These are phyloP conservation scores for Ensete ventricosum DNA, from an alignment of 176 grass and related monocot genomes.

Conservation along the genomic window DNA sequence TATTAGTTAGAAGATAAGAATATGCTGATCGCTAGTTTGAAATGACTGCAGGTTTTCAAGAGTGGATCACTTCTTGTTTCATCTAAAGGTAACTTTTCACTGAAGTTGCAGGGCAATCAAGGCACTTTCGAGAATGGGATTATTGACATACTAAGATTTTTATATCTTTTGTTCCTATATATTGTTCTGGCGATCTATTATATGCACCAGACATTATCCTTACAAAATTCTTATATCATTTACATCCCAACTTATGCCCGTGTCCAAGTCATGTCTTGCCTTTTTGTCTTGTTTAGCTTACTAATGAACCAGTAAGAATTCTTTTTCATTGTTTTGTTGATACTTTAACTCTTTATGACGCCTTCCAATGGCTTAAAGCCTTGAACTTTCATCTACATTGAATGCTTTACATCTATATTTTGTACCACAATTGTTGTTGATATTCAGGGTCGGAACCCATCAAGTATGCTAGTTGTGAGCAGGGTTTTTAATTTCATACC, in stretches of 20 bases:
- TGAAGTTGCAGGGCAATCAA: background rate
- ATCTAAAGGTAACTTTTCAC: slow-evolving; percentile 66
- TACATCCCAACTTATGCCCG: background rate
- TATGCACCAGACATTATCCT: background rate
- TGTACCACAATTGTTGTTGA: too few relatives aligned
- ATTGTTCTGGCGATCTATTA: background rate
- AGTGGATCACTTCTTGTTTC: slow-evolving; percentile 81
- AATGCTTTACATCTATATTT: too few relatives aligned
- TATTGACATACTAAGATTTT: background rate
- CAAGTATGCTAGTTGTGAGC: too few relatives aligned
- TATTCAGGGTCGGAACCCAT: too few relatives aligned
- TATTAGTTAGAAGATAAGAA: background rate
- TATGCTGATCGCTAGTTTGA: slow-evolving; percentile 18
- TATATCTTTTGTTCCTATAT: background rate
- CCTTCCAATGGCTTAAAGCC: too few relatives aligned
- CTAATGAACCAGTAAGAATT: too few relatives aligned
- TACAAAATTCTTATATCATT: background rate
- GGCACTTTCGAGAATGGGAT: background rate
- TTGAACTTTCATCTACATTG: too few relatives aligned
- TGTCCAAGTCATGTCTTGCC: background rate
- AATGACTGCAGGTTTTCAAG: slow-evolving; percentile 65
- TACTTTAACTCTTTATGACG: too few relatives aligned
- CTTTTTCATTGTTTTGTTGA: too few relatives aligned
- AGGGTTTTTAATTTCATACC: too few relatives aligned
- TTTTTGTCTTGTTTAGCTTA: background rate